phyloP scores from a whole-genome alignment of 2,329 filamentous ascomycete genomes.

The Fusarium papillatum region DNA sequence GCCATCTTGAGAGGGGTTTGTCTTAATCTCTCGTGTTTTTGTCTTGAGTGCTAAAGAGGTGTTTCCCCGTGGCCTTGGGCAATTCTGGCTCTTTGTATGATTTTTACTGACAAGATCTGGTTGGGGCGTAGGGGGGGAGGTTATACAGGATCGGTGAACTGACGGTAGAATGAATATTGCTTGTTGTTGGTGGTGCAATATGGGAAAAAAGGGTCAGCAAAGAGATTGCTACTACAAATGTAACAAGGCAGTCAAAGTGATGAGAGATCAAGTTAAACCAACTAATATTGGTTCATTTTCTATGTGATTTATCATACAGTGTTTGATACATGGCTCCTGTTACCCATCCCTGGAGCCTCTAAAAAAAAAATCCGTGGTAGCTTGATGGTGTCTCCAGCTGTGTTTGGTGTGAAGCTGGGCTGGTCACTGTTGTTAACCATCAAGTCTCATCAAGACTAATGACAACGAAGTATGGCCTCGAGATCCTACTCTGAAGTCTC shows the following conservation, averaged over 20 bases:
- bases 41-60: slow-evolving; percentile 25
- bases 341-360: neutral
- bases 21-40: neutral
- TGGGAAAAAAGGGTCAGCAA: neutral
- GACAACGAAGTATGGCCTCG: neutral
- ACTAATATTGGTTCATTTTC: neutral
- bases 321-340: neutral
- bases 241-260: neutral
- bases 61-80: neutral
- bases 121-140: neutral
- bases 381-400: neutral
- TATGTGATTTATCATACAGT: neutral
- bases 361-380: neutral
- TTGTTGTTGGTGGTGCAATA: neutral
- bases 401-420: neutral
- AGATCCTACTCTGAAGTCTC: neutral
- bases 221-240: neutral
- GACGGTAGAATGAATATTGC: neutral
- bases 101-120: neutral
- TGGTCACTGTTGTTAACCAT: neutral
- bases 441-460: neutral
- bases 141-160: neutral
- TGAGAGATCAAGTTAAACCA: neutral
- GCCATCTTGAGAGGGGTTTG: slow-evolving; percentile 18
- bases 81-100: neutral